phyloP scores from a whole-genome alignment of 2,329 filamentous ascomycete genomes.

The Teratosphaeria pseudoeucalypti region DNA sequence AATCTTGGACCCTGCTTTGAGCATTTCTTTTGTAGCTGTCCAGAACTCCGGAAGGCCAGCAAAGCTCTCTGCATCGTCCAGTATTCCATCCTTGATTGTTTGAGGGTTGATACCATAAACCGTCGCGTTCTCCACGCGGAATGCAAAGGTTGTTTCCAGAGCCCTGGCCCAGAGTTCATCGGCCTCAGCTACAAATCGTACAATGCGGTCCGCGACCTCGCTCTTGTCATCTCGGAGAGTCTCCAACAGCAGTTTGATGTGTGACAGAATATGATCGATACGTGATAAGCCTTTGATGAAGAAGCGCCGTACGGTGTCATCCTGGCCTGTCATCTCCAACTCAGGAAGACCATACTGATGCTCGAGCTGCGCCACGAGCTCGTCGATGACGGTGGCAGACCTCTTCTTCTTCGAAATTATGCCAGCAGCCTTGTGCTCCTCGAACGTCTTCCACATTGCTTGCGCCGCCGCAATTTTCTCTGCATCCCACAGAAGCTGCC shows the following conservation, averaged over 20 bases:
- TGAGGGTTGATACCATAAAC: constrained; percentile 66
- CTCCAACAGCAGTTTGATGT: constrained; percentile 11
- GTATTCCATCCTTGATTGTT: constrained; percentile 40
- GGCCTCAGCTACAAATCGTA: constrained; percentile 51
- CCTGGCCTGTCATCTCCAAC: constrained; percentile 55
- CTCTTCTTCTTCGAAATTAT: constrained; percentile 46
- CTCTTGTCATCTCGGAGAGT: constrained; percentile 11
- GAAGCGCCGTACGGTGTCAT: constrained; percentile 74
- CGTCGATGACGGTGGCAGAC: constrained; percentile 56
- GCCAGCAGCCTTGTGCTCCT: constrained; percentile 46
- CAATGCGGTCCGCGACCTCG: constrained; percentile 31
- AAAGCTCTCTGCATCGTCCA: constrained; percentile 45
- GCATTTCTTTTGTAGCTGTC: constrained; percentile 56
- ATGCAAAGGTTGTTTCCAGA: constrained; percentile 54
- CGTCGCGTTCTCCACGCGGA: constrained; percentile 58
- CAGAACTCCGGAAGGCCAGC: constrained; percentile 68
- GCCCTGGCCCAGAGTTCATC: constrained; percentile 61
- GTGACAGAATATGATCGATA: constrained; percentile 17
- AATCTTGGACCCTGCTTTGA: constrained; percentile 28
- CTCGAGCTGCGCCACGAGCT: constrained; percentile 66
- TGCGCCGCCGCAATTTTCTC: constrained; percentile 79
- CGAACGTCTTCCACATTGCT: constrained; percentile 71
- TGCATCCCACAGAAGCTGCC: constrained; percentile 76
- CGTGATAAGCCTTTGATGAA: constrained; percentile 45
- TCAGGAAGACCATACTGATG: constrained; percentile 64